Evolutionary conservation across 1,139 yeast genomes (phyloP), one percentile per base, ranked within the genome.

Genomic region (Yamadazyma atlantica): DNA sequence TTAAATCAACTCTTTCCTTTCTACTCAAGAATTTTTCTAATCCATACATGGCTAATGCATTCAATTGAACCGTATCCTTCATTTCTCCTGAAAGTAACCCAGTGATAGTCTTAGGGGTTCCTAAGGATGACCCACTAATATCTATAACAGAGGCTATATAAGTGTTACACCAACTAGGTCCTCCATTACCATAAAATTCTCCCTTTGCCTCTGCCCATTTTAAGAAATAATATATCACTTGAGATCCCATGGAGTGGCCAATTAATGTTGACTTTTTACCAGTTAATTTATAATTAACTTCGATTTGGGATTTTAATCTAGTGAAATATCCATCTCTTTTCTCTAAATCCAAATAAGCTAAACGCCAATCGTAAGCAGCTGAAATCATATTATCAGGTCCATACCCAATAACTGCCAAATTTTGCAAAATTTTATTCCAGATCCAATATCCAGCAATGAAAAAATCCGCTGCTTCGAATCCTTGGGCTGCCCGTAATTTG

Each of bases 381-480:
- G 90, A 82, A 23, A 75, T 57, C 97, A 92, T 89, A 53, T 78
- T 86, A 51, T 88, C 83, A 2, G 96, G 92, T 32, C 88, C 95
- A 60, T 92, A 92, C 0, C 97, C 97, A 45, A 94, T 77, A 1
- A 88, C 97, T 1, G 96, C 95, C 48, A 94, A 68, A 53, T 94
- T 94, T 58, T 92, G 96, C 13, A 92, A 69, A 39, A 92, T 79
- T 58, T 94, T 92, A 58, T 88, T 88, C 98, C 98, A 92, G 51
- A 92, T 87, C 98, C 98, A 92, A 62, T 92, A 92, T 0, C 98
- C 98, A 4, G 97, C 88, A 60, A 92, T 81, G 56, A 92, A 92
- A 62, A 89, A 92, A 62, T 92, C 98, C 0, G 96, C 94, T 1
- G 97, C 95, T 51, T 92, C 97, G 62, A 92, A 87, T 0, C 98